phyloP scores from a whole-genome alignment of 257 asterid species.

The Echites panduratus region DNA sequence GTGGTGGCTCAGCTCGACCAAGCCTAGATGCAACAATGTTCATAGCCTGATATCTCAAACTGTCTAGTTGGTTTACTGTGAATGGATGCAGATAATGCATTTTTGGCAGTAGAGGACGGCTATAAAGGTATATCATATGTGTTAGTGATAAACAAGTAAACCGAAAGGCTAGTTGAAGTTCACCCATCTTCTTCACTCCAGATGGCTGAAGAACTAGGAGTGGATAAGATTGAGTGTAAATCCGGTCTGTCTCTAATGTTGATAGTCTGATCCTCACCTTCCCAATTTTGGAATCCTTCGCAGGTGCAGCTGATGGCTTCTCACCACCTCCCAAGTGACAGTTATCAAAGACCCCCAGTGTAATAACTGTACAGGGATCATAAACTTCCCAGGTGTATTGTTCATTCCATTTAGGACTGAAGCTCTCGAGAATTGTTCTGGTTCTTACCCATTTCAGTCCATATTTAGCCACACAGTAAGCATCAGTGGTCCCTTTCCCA shows the following conservation, averaged over 20 bases:
- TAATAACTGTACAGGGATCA: conserved; percentile 62
- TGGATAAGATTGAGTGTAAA: conserved; percentile 58
- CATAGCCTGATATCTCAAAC: conserved; percentile 56
- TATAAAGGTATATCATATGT: conserved; percentile 41
- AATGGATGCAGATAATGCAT: conserved; percentile 69
- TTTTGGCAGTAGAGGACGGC: conserved; percentile 54
- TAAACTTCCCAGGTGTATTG: conserved; percentile 72
- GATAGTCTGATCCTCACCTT: conserved; percentile 61
- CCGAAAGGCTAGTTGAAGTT: conserved; percentile 56
- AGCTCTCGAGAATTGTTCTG: conserved; percentile 44
- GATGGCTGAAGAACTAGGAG: conserved; percentile 50
- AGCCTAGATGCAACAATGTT: conserved; percentile 49
- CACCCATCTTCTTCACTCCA: conserved; percentile 65
- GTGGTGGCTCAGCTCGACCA: conserved; percentile 64
- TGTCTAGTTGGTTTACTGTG: conserved; percentile 47
- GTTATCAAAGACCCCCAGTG: conserved; percentile 57
- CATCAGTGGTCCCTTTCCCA: conserved; percentile 46
- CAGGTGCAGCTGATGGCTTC: conserved; percentile 20
- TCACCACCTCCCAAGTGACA: conserved; percentile 41
- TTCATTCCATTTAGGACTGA: conserved; percentile 62
- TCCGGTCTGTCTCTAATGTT: conserved; percentile 49
- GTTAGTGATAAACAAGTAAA: conserved; percentile 51
- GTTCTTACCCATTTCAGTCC: conserved; percentile 69
- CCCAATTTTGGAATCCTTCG: conserved; percentile 46
- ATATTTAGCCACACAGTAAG: conserved; percentile 73